Evolutionary conservation across 2,329 filamentous ascomycete species (phyloP).

Genomic region (Sarocladium oryzae): DNA sequence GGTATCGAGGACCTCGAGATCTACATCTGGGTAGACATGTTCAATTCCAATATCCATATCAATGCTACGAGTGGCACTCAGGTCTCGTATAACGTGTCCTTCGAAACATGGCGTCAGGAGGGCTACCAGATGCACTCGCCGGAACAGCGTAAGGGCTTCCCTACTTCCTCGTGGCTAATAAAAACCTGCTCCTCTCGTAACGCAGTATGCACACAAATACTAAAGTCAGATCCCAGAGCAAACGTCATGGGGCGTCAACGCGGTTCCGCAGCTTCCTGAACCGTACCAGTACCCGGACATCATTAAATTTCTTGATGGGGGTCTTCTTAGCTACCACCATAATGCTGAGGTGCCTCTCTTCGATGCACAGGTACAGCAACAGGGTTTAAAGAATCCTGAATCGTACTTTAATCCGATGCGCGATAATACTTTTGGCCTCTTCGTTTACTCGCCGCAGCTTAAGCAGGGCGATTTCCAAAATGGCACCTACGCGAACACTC

Average conservation of each 20-base stretch:
- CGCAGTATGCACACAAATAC: too few species aligned
- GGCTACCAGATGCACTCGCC: not conserved
- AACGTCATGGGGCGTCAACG: not conserved
- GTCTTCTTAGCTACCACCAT: not conserved
- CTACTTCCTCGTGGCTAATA: not conserved
- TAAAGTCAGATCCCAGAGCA: not conserved
- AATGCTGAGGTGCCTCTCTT: not conserved
- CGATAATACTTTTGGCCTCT: not conserved
- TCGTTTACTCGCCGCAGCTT: not conserved
- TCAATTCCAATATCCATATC: not conserved
- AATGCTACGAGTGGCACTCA: too few species aligned
- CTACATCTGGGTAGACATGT: not conserved
- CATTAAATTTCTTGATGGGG: not conserved
- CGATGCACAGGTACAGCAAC: not conserved
- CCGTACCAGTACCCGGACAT: not conserved
- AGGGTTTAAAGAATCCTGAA: not conserved
- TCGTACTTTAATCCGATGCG: not conserved
- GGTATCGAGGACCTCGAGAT: not conserved
- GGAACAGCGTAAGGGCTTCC: not conserved
- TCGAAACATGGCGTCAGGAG: not conserved
- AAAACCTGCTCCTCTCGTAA: not conserved
- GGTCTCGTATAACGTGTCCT: too few species aligned
- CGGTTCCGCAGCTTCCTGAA: not conserved
- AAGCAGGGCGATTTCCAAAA: not conserved
- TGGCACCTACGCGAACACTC: not conserved